Percentiles rank a stretch among this genome's conserved stretches.
Evolutionary conservation across 2,329 filamentous ascomycete genomes (phyloP).

Genomic region (Fusarium robinianum): DNA sequence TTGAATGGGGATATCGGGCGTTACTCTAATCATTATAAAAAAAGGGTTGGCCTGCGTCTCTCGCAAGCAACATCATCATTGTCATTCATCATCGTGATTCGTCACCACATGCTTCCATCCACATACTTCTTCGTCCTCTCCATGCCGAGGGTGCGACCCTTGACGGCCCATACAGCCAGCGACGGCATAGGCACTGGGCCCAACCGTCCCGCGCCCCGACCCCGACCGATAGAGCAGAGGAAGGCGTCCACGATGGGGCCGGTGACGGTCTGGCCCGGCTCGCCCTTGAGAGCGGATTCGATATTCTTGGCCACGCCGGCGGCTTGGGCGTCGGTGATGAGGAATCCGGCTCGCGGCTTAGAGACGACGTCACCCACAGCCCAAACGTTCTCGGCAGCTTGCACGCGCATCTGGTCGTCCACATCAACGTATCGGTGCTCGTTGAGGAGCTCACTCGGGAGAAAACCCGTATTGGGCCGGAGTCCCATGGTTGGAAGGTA

Average conservation of each 20-base stretch:
- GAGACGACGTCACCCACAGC: conserved; percentile 59
- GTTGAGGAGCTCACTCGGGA: conserved; percentile 51
- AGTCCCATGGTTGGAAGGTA: conserved; percentile 62
- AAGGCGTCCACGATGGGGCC: conserved; percentile 54
- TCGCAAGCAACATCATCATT: too few relatives aligned
- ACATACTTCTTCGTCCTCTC: conserved; percentile 52
- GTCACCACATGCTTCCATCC: conserved; percentile 54
- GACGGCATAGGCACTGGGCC: conserved; percentile 55
- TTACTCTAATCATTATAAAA: conserved; percentile 20
- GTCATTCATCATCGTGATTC: conserved; percentile 5
- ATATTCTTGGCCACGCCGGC: conserved; percentile 59
- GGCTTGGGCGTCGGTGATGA: conserved; percentile 63
- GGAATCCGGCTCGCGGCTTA: conserved; percentile 59
- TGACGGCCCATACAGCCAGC: conserved; percentile 54
- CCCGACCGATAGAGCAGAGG: conserved; percentile 54
- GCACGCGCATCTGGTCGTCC: conserved; percentile 56
- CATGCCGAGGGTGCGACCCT: conserved; percentile 55
- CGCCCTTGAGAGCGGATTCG: conserved; percentile 51
- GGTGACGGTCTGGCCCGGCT: conserved; percentile 50
- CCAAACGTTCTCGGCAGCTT: conserved; percentile 53
- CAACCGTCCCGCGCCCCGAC: conserved; percentile 54
- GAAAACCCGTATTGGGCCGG: conserved; percentile 58
- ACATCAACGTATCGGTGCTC: conserved; percentile 52
- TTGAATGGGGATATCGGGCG: conserved; percentile 33
- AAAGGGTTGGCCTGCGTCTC: too few relatives aligned